Evolutionary conservation across 768 basidiomycete species (phyloP).

Genomic region (Mycena chlorophos): DNA sequence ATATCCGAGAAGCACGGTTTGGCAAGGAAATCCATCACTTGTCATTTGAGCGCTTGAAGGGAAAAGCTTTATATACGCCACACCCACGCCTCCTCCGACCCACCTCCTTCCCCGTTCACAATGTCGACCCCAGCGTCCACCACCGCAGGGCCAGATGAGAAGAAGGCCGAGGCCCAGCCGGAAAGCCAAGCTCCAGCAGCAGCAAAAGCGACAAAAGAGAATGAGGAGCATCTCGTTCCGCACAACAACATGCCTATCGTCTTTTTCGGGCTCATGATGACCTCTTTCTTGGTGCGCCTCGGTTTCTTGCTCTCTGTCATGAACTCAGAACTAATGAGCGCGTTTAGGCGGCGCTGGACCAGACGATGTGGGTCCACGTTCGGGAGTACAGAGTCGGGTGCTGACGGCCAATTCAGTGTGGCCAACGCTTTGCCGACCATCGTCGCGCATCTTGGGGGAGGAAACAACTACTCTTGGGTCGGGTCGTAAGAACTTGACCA

Average conservation of each 20-base stretch:
- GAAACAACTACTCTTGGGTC: slow-evolving; percentile 39
- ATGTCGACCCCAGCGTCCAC: background rate
- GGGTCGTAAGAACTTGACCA: slow-evolving; percentile 15
- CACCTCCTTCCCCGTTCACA: background rate
- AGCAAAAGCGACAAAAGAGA: background rate
- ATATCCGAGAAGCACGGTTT: too few species aligned
- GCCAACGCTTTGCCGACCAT: background rate
- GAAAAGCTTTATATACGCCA: too few species aligned
- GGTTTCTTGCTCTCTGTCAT: too few species aligned
- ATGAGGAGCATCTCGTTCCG: background rate
- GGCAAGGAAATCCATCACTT: too few species aligned
- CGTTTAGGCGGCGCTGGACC: background rate
- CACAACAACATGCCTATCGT: slow-evolving; percentile 1
- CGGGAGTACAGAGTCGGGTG: background rate
- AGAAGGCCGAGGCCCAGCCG: background rate
- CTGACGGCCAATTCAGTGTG: background rate
- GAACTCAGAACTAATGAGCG: too few species aligned
- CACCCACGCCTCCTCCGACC: background rate
- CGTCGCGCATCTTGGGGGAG: background rate
- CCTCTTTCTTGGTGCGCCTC: background rate
- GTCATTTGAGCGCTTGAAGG: too few species aligned
- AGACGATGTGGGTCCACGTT: background rate
- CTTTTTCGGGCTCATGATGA: background rate
- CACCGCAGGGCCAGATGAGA: background rate
- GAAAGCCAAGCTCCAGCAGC: too few species aligned